Base-by-base conservation (phyloP, 148 eudicot species). In the Camellia japonica region DNA sequence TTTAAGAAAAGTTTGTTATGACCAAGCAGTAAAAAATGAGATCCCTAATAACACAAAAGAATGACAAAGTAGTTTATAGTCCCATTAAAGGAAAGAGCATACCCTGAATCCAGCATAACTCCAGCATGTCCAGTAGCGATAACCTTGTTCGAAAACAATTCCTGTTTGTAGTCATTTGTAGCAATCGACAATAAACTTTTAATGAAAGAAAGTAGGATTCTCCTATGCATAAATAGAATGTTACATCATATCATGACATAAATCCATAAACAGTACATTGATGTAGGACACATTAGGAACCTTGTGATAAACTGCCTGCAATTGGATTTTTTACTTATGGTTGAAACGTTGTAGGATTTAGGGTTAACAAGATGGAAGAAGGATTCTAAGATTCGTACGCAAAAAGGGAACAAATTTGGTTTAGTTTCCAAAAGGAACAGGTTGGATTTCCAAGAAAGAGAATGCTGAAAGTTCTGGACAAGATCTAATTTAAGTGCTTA, bases 121-220 rank as follows among this genome's bases (percentile, higher is more conserved):
- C 73, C 88, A 77, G 88, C 87, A 60, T 83, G 83, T 71, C 88
- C 95, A 62, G 90, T 75, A 82, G 89, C 83, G 58, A 85, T 89
- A 84, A 84, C 90, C 88, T 91, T 93, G 68, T 88, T 87, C 92
- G 91, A 14, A 83, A 93, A 83, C 49, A 95, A 67, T 68, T 91
- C 98, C 98, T 95, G 89, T 62, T 80, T 68, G 77, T 51, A 81
- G 44, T 59, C 46, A 66, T 30, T 30, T 30, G 38, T 30, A 41
- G 16, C 10, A n/a, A 52, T 72, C n/a, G 63, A 49, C 13, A 71
- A 1, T n/a, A 74, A 46, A 49, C 11, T 61, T 19, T 16, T 3
- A 62, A 71, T 67, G 49, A 64, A 16, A 20, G 9, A 30, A 0
- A 6, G 62, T 8, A 38, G 76, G 0, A 12, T 69, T 11, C 46